Evolutionary conservation across 345 rosid genomes (phyloP).

Genomic region (Salix viminalis): DNA sequence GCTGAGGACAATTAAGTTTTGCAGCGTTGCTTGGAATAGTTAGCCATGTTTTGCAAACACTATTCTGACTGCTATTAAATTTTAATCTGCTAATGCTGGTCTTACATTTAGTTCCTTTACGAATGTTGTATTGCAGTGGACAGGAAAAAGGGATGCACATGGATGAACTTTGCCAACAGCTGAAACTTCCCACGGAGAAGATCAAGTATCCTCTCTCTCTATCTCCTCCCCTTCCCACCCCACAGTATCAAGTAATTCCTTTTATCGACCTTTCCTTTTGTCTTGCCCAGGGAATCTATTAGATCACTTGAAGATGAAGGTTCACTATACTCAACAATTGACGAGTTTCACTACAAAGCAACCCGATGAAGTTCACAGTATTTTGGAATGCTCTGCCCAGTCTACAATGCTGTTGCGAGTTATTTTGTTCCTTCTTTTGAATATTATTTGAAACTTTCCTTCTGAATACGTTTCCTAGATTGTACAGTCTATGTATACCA

Average conservation of each 20-base stretch:
- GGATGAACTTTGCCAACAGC: conserved; percentile 63
- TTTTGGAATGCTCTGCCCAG: not conserved
- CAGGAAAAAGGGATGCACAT: conserved; percentile 64
- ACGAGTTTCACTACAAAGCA: conserved; percentile 88
- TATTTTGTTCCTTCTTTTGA: not conserved
- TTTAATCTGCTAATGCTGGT: not conserved
- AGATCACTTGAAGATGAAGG: conserved; percentile 86
- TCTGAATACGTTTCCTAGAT: too few relatives aligned
- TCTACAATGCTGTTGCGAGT: not conserved
- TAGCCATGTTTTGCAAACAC: too few relatives aligned
- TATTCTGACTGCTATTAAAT: too few relatives aligned
- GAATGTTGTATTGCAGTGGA: conserved; percentile 42
- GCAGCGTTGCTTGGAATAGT: too few relatives aligned
- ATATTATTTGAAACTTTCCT: too few relatives aligned
- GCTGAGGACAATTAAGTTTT: too few relatives aligned
- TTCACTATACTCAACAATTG: conserved; percentile 82
- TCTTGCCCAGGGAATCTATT: conserved; percentile 52
- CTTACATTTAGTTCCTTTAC: not conserved
- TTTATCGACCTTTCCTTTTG: not conserved
- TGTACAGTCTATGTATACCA: too few relatives aligned
- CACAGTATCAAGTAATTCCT: not conserved
- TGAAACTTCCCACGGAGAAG: conserved; percentile 73
- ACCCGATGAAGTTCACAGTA: conserved; percentile 45
- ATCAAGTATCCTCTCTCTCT: conserved; percentile 50
- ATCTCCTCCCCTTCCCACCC: not conserved